Evolutionary conservation across 1,284 basidiomycete species (phyloP).

Genomic region (Leccinum colubrinum): DNA sequence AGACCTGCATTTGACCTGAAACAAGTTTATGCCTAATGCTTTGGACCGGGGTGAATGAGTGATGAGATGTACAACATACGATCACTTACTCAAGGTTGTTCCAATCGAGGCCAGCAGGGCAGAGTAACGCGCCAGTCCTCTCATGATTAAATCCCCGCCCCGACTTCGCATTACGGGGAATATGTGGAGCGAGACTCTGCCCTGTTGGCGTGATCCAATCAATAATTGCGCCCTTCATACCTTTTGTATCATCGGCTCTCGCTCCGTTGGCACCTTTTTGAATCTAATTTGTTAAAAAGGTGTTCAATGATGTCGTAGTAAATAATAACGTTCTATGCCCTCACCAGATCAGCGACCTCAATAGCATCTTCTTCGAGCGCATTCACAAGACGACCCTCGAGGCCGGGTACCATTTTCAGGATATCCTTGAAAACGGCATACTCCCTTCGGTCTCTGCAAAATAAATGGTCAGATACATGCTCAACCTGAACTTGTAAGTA

Average conservation of each 20-base stretch:
- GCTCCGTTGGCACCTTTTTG: background rate
- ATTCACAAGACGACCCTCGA: background rate
- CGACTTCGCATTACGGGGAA: background rate
- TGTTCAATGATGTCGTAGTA: too few relatives aligned
- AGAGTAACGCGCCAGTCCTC: background rate
- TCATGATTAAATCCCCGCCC: background rate
- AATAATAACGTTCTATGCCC: background rate
- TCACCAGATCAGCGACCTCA: background rate
- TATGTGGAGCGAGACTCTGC: background rate
- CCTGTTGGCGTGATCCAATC: slow-evolving; percentile 1
- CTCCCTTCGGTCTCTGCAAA: background rate
- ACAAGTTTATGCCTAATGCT: background rate
- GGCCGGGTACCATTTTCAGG: background rate
- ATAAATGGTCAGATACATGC: background rate
- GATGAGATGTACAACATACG: background rate
- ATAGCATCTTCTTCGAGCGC: background rate
- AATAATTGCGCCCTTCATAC: background rate
- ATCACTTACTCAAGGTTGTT: background rate
- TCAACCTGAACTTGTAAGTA: background rate
- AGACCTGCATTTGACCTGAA: background rate
- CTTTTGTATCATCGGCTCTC: background rate
- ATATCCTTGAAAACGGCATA: background rate
- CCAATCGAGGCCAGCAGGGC: background rate
- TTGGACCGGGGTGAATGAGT: background rate
- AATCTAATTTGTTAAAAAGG: background rate